A percentile compares a stretch with the other conserved stretches of the same genome.
These are phyloP conservation scores for Cercis canadensis DNA, from an alignment of 306 rosid genomes.

Conservation along the genomic window DNA sequence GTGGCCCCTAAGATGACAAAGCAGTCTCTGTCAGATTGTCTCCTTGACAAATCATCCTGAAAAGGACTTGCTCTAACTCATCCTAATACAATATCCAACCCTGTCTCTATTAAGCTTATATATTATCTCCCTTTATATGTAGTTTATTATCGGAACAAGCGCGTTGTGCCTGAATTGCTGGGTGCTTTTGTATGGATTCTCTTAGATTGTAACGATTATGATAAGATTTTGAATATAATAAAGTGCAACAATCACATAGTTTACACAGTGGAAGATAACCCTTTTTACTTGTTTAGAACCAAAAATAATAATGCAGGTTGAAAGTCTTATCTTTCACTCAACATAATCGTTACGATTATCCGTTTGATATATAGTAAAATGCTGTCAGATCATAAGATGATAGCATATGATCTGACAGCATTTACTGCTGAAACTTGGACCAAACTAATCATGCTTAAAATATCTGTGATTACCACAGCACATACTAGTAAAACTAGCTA, in stretches of 20 bases:
- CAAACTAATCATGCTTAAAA: no score
- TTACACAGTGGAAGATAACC: constrained; percentile 24
- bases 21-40: constrained; percentile 49
- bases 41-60: constrained; percentile 45
- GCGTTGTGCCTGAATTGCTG: constrained; percentile 40
- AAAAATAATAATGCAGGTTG: constrained; percentile 16
- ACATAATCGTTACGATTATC: constrained; percentile 9
- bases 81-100: constrained; percentile 44
- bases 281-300: constrained; percentile 15
- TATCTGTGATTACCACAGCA: background rate
- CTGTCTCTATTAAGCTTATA: constrained; percentile 45
- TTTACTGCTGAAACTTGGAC: no score
- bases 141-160: constrained; percentile 10
- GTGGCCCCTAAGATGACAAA: constrained; percentile 47
- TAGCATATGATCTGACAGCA: background rate
- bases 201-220: constrained; percentile 4
- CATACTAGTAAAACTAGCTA: background rate
- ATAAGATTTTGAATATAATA: background rate
- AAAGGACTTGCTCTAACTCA: constrained; percentile 39
- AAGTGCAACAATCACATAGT: constrained; percentile 7
- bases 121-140: constrained; percentile 34
- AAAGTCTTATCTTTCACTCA: constrained; percentile 20
- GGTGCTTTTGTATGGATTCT: constrained; percentile 31
- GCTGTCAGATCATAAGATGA: no score
- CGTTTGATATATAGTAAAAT: background rate